Evolutionary conservation across 345 rosid genomes (phyloP), one percentile per base, ranked within the genome.

Genomic region (Psidium guajava): DNA sequence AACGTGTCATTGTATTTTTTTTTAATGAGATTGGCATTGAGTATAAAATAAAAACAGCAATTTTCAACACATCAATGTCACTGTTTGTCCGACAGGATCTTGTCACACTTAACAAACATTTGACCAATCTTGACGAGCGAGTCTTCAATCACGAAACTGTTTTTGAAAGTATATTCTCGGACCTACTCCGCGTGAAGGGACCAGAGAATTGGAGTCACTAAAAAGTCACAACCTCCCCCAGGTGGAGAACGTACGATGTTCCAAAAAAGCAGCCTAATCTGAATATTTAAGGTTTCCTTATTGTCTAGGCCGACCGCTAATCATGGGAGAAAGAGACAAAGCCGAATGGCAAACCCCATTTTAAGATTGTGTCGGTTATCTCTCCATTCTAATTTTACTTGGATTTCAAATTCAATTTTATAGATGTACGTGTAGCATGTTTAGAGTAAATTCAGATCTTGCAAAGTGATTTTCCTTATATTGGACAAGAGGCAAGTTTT

Each of bases 51-150:
- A 69, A 69, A 2, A 25, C 1, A 3, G 8, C 9, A 5, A 36
- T 11, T 69, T 69, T 69, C 36, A 69, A 36, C 36, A 69, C 3
- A 9, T 0, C 6, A 22, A 18, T 69, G 77, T 69, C 5, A 21
- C 0, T 18, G 12, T 36, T 69, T 32, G 47, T 21, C 25, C 1
- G 47, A 69, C 3, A 36, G 3, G 0, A 18, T 69, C 13, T 0
- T 3, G 47, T 69, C 77, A 69, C 44, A 64, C 0, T 0, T 69
- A 69, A 64, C 5, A 69, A 36, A 69, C 13, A 69, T 69, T 0
- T 9, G 6, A 36, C 6, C 0, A 6, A 69, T 69, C 77, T 69
- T 36, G 77, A 36, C 2, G 6, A 2, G 0, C 11, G 1, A 2
- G 1, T 69, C 47, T 32, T 36, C 2, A 0, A 5, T 69, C 7